These are phyloP conservation scores for Pseudoneurospora amorphoporcata DNA, from an alignment of 495 filamentous ascomycete species.

Conservation along the genomic window DNA sequence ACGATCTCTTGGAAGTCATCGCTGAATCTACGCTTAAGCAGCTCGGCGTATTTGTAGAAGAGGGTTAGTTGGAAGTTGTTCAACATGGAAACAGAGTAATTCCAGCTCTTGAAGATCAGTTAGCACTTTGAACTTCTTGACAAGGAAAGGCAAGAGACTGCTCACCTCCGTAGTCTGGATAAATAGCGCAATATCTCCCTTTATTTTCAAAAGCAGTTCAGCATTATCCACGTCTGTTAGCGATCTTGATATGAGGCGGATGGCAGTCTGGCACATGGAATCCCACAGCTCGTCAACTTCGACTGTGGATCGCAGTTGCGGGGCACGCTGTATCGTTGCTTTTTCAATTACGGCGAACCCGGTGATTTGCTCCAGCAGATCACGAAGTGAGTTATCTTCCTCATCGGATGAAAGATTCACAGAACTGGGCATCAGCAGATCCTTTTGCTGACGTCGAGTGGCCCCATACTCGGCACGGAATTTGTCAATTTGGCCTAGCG, in stretches of 20 bases:
- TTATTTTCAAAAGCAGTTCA: constrained; percentile 79
- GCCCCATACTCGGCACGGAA: constrained; percentile 85
- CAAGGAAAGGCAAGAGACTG: constrained; percentile 1
- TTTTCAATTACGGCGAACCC: constrained; percentile 96
- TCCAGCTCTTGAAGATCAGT: constrained; percentile 56
- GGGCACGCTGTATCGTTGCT: constrained; percentile 78
- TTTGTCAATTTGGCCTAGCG: constrained; percentile 81
- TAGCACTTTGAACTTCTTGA: constrained; percentile 1
- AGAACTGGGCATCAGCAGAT: constrained; percentile 66
- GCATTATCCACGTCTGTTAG: constrained; percentile 70
- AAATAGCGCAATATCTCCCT: constrained; percentile 83
- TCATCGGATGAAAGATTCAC: constrained; percentile 67
- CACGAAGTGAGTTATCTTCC: constrained; percentile 59
- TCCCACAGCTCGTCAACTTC: constrained; percentile 99
- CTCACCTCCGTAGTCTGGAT: constrained; percentile 92
- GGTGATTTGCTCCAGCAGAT: constrained; percentile 81
- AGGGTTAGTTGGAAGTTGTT: constrained; percentile 74
- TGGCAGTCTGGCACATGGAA: constrained; percentile 86
- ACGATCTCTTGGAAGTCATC: constrained; percentile 96
- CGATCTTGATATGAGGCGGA: constrained; percentile 66
- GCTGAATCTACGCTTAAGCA: constrained; percentile 84
- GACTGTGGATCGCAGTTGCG: constrained; percentile 66
- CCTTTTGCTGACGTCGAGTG: constrained; percentile 83
- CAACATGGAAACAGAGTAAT: constrained; percentile 69
- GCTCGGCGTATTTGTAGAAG: constrained; percentile 85